phyloP scores from a whole-genome alignment of 495 filamentous ascomycete genomes.

The Penicillium angulare region DNA sequence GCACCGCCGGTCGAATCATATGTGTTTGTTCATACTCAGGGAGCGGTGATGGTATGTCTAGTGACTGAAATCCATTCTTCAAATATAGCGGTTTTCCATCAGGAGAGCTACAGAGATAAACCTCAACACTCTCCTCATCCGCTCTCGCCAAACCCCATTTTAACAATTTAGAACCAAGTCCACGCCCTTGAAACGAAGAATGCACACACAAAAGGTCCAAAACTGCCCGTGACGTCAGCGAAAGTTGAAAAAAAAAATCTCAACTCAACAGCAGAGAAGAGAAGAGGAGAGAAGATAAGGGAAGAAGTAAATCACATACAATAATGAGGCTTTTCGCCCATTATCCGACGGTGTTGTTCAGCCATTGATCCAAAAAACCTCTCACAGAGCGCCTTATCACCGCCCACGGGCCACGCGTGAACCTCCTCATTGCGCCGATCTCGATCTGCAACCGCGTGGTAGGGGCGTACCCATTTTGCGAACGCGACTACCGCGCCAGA shows the following conservation, averaged over 20 bases:
- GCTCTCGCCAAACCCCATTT: slow-evolving; percentile 42
- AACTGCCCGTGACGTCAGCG: slow-evolving; percentile 14
- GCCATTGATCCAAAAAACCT: slow-evolving; percentile 26
- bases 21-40: slow-evolving; percentile 17
- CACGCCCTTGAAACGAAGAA: slow-evolving; percentile 36
- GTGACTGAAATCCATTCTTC: slow-evolving; percentile 29
- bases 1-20: slow-evolving; percentile 20
- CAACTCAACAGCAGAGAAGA: too few species aligned
- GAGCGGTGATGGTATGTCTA: slow-evolving; percentile 16
- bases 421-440: slow-evolving; percentile 10
- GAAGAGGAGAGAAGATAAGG: neutral
- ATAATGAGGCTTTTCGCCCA: slow-evolving; percentile 26
- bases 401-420: slow-evolving; percentile 12
- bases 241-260: too few species aligned
- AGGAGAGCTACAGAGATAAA: slow-evolving; percentile 34
- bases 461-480: slow-evolving; percentile 24
- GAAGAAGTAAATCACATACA: slow-evolving; percentile 18
- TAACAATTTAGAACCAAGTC: slow-evolving; percentile 37
- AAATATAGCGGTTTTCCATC: slow-evolving; percentile 31
- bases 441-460: slow-evolving; percentile 4
- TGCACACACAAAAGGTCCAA: slow-evolving; percentile 37
- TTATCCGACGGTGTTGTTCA: slow-evolving; percentile 12
- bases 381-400: slow-evolving; percentile 20
- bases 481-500: slow-evolving; percentile 16
- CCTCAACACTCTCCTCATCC: slow-evolving; percentile 37